phyloP scores from a whole-genome alignment of 805 yeast genomes.

The Kregervanrija pseudodelftensis region DNA sequence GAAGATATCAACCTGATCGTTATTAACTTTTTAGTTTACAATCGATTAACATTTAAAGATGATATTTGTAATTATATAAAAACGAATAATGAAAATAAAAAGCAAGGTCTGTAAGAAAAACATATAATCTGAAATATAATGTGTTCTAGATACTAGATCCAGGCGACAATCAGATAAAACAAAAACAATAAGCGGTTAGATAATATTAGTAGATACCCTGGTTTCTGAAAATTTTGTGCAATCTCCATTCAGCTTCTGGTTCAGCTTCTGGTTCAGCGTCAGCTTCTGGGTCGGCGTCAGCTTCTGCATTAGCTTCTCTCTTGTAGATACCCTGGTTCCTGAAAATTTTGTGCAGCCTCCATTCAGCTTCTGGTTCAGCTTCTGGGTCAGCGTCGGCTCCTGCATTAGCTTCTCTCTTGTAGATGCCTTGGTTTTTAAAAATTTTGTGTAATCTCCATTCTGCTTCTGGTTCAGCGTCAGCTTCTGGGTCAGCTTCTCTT shows the following conservation, averaged over 20 bases:
- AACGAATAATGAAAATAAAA: background rate
- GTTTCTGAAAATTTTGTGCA: background rate
- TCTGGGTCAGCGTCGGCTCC: conserved; percentile 3
- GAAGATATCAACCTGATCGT: conserved; percentile 3
- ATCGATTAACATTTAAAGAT: background rate
- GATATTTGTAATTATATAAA: background rate
- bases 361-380: conserved; percentile 1
- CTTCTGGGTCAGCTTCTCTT: conserved; percentile 6
- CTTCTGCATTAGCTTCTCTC: conserved; percentile 2
- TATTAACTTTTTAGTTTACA: background rate
- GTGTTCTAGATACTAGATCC: background rate
- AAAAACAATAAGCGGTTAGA: too few relatives aligned
- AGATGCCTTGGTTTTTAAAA: conserved; percentile 7
- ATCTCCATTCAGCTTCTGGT: background rate
- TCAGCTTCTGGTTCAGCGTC: conserved; percentile 1
- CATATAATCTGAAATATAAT: background rate
- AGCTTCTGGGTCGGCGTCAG: conserved; percentile 3
- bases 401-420: conserved; percentile 10
- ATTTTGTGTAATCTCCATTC: conserved; percentile 6
- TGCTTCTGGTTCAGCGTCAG: conserved; percentile 8
- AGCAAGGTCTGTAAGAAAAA: background rate
- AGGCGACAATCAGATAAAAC: too few relatives aligned
- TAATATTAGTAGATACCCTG: conserved; percentile 5
- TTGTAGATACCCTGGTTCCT: background rate
- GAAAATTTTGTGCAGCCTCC: background rate